Percentiles rank a stretch among this genome's conserved stretches.
Evolutionary conservation across 495 filamentous ascomycete genomes (phyloP).

Genomic region (Sabuloglossum arenarium): DNA sequence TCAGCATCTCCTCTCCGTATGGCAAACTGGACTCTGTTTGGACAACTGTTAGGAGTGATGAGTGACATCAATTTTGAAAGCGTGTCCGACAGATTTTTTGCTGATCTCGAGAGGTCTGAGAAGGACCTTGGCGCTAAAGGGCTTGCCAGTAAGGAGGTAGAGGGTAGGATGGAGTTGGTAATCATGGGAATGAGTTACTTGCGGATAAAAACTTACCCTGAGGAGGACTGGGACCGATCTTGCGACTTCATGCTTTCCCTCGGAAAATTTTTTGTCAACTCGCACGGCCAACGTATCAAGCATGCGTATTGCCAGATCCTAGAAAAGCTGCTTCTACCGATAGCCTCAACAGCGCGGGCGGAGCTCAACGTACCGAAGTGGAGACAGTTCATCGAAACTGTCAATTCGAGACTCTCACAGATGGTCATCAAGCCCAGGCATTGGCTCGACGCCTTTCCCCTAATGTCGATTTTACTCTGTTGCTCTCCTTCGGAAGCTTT

Average conservation of each 20-base stretch:
- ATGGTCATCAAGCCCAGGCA: constrained; percentile 82
- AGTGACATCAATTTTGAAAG: constrained; percentile 73
- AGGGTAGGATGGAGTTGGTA: constrained; percentile 62
- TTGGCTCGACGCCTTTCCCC: constrained; percentile 70
- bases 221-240: constrained; percentile 62
- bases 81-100: constrained; percentile 61
- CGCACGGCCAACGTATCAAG: constrained; percentile 74
- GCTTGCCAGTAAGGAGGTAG: constrained; percentile 32
- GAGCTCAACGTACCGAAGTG: constrained; percentile 64
- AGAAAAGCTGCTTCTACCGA: constrained; percentile 67
- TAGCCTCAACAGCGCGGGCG: constrained; percentile 53
- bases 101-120: constrained; percentile 56
- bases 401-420: constrained; percentile 52
- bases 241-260: constrained; percentile 73
- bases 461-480: constrained; percentile 68
- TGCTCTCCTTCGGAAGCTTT: constrained; percentile 72
- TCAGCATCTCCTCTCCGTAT: constrained; percentile 57
- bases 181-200: constrained; percentile 83
- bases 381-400: constrained; percentile 58
- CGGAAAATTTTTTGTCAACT: constrained; percentile 59
- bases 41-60: constrained; percentile 83
- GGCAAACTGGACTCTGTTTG: constrained; percentile 89
- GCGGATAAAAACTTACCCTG: constrained; percentile 42
- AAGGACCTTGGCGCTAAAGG: constrained; percentile 48
- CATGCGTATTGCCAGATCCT: constrained; percentile 84